These are phyloP conservation scores for Nevesoporus exiguus DNA, from an alignment of 768 basidiomycete genomes.

Conservation along the genomic window DNA sequence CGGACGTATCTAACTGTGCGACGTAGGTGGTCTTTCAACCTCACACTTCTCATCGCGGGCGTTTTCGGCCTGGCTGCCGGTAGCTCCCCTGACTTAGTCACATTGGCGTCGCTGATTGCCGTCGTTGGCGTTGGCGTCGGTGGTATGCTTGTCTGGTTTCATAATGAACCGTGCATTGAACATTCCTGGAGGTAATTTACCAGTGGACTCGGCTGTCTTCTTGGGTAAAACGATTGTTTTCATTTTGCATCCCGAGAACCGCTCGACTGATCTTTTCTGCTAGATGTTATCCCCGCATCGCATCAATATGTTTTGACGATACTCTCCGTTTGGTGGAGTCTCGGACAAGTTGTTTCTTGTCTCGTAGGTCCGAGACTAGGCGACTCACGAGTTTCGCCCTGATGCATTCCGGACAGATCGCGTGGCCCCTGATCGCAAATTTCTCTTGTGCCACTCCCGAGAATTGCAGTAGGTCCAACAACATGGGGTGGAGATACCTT, in stretches of 20 bases:
- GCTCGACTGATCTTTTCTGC: conserved; percentile 8
- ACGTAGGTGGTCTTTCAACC: conserved; percentile 48
- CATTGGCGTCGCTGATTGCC: conserved; percentile 46
- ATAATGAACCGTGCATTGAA: background rate
- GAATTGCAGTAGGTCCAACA: conserved; percentile 40
- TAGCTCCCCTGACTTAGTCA: conserved; percentile 43
- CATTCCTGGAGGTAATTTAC: conserved; percentile 42
- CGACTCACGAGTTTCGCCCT: background rate
- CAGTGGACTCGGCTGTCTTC: conserved; percentile 53
- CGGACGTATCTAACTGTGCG: background rate
- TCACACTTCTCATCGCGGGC: conserved; percentile 52
- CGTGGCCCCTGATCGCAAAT: conserved; percentile 58
- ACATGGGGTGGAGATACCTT: conserved; percentile 67
- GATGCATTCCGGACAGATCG: conserved; percentile 36
- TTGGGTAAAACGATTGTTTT: conserved; percentile 34
- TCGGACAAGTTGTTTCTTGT: conserved; percentile 51
- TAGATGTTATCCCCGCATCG: conserved; percentile 49
- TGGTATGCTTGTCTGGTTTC: conserved; percentile 24
- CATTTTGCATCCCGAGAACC: background rate
- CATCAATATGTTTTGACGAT: conserved; percentile 59
- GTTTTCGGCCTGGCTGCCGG: conserved; percentile 52
- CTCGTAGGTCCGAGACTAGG: conserved; percentile 32
- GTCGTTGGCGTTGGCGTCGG: conserved; percentile 48
- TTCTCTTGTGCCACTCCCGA: conserved; percentile 42
- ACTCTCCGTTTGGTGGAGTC: conserved; percentile 56